Percentiles rank a stretch among this genome's conserved stretches.
Conservation (phyloP, 2,329 filamentous ascomycete genomes). For the Myriosclerotinia duriaeana region DNA sequence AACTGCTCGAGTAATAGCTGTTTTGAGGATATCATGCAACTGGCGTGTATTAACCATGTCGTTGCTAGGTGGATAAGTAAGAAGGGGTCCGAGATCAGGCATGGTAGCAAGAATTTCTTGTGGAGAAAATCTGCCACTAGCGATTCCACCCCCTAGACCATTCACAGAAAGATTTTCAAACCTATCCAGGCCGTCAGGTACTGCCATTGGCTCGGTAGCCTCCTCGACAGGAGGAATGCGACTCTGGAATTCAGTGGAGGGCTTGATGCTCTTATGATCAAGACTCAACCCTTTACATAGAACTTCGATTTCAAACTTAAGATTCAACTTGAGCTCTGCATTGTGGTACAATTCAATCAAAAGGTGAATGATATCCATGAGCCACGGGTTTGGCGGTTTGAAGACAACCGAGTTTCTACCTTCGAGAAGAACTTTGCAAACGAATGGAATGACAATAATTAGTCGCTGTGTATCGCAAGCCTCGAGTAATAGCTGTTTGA, state of each 20-base stretch:
- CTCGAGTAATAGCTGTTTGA: slow-evolving; percentile 92
- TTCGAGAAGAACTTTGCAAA: slow-evolving; percentile 91
- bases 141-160: slow-evolving; percentile 65
- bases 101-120: slow-evolving; percentile 76
- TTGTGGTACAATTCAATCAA: slow-evolving; percentile 92
- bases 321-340: slow-evolving; percentile 89
- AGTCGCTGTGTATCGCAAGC: slow-evolving; percentile 90
- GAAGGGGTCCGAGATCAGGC: slow-evolving; percentile 76
- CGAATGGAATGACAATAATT: slow-evolving; percentile 91
- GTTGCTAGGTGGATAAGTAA: slow-evolving; percentile 78
- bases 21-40: slow-evolving; percentile 74
- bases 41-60: slow-evolving; percentile 72
- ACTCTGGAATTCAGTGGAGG: slow-evolving; percentile 81
- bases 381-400: slow-evolving; percentile 91
- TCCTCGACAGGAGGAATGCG: slow-evolving; percentile 64
- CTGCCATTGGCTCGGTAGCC: slow-evolving; percentile 50
- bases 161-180: slow-evolving; percentile 83
- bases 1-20: slow-evolving; percentile 83
- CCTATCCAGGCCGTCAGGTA: slow-evolving; percentile 69
- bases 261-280: slow-evolving; percentile 90
- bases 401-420: slow-evolving; percentile 85
- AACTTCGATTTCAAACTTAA: slow-evolving; percentile 98
- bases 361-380: slow-evolving; percentile 92
- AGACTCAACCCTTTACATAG: slow-evolving; percentile 88
- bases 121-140: slow-evolving; percentile 71